Percentiles rank a stretch among this genome's conserved stretches.
Conservation (phyloP, 441 rosid species). For the Populus hybrid region DNA sequence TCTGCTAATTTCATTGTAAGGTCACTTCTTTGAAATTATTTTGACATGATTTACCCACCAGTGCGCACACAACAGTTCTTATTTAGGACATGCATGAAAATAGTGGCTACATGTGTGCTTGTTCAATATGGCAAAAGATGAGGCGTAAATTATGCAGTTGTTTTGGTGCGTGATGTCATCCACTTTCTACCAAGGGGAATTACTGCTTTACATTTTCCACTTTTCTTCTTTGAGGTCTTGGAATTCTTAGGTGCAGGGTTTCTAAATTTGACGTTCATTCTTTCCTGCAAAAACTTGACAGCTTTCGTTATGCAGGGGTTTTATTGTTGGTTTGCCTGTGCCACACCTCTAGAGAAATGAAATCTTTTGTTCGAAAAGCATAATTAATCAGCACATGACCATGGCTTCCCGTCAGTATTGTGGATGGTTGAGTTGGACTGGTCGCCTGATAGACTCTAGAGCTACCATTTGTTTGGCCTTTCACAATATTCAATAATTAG, state of each 20-base stretch:
- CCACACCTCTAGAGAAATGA: conserved; percentile 1
- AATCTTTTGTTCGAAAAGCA: not conserved
- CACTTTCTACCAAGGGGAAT: not conserved
- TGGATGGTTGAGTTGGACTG: conserved; percentile 16
- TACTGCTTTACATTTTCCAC: not conserved
- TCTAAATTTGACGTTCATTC: not conserved
- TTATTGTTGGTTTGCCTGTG: not conserved
- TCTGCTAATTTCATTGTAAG: not conserved
- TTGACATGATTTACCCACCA: not conserved
- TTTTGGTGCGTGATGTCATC: not conserved
- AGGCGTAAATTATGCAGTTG: not conserved
- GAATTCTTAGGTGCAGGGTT: not conserved
- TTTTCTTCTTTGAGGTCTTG: too few relatives aligned
- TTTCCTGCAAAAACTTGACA: not conserved
- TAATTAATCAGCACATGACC: conserved; percentile 10
- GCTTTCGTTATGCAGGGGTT: conserved; percentile 17
- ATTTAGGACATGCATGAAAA: not conserved
- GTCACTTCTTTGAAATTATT: not conserved
- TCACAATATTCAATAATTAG: conserved; percentile 16
- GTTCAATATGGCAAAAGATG: not conserved
- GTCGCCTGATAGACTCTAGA: conserved; percentile 2
- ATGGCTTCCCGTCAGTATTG: conserved; percentile 4
- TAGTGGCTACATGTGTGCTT: not conserved
- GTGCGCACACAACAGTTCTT: not conserved
- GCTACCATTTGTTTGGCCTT: conserved; percentile 4